phyloP scores from a whole-genome alignment of 1,284 basidiomycete genomes.

The Gomphus sp. region DNA sequence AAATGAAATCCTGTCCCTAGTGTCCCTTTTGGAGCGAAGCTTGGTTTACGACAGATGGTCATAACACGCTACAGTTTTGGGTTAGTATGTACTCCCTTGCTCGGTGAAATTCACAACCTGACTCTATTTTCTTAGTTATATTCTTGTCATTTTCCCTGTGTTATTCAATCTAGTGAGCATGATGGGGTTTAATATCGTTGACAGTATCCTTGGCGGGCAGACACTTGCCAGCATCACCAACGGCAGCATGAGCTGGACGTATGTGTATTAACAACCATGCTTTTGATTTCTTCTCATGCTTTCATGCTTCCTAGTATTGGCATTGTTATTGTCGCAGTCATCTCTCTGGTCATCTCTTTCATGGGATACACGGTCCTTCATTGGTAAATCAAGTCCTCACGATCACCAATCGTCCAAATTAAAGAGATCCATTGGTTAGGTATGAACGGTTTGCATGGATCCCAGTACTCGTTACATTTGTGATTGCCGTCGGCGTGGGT shows the following conservation, averaged over 20 bases:
- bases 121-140: conserved; percentile 30
- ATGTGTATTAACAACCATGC: conserved; percentile 14
- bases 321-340: conserved; percentile 75
- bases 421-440: conserved; percentile 24
- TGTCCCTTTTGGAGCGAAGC: conserved; percentile 76
- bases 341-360: conserved; percentile 76
- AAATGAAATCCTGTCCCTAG: conserved; percentile 27
- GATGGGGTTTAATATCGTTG: conserved; percentile 70
- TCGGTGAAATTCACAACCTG: neutral
- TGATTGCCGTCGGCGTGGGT: conserved; percentile 68
- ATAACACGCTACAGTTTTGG: conserved; percentile 74
- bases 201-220: conserved; percentile 73
- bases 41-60: conserved; percentile 85
- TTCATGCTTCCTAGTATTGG: conserved; percentile 49
- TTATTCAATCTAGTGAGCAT: conserved; percentile 56
- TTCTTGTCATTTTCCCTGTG: conserved; percentile 54
- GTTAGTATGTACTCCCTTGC: conserved; percentile 25
- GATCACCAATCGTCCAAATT: neutral
- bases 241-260: conserved; percentile 61
- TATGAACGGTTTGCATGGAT: conserved; percentile 74
- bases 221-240: conserved; percentile 63
- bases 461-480: conserved; percentile 68
- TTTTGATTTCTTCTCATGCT: neutral
- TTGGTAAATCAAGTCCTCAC: conserved; percentile 33
- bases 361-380: conserved; percentile 70